Evolutionary conservation across 176 grass and related monocot genomes (phyloP).

Genomic region (Metroxylon sagu): DNA sequence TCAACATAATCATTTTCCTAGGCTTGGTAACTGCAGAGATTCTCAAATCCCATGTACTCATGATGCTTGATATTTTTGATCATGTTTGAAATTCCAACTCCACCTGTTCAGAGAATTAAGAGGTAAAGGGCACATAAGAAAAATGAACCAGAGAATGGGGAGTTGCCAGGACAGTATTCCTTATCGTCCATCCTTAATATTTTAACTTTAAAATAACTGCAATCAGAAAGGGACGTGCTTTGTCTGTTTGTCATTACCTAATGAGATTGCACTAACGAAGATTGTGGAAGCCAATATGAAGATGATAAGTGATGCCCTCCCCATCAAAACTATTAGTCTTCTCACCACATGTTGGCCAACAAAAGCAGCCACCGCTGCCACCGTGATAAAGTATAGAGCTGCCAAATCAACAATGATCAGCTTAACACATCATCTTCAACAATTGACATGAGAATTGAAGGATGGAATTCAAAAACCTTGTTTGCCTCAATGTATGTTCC

Average conservation of each 20-base stretch:
- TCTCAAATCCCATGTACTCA: conserved; percentile 77
- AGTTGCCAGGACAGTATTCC: too few species aligned
- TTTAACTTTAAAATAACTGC: too few species aligned
- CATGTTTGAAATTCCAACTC: conserved; percentile 76
- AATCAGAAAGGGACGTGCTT: too few species aligned
- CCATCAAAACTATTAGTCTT: conserved; percentile 58
- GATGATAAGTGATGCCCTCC: conserved; percentile 85
- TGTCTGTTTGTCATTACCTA: conserved; percentile 27
- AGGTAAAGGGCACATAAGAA: background rate
- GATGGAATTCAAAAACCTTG: too few species aligned
- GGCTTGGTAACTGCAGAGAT: conserved; percentile 61
- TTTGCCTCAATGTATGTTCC: too few species aligned
- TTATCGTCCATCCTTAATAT: too few species aligned
- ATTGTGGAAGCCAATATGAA: conserved; percentile 88
- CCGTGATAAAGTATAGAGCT: conserved; percentile 50
- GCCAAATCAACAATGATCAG: background rate
- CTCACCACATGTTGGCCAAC: conserved; percentile 64
- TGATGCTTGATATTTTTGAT: conserved; percentile 38
- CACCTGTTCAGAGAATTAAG: conserved; percentile 30
- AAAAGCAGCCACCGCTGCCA: conserved; percentile 67
- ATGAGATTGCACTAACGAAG: conserved; percentile 73
- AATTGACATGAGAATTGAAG: too few species aligned
- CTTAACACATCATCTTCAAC: too few species aligned
- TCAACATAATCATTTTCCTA: conserved; percentile 12
- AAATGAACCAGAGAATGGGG: too few species aligned